Evolutionary conservation across 495 filamentous ascomycete species (phyloP).

Genomic region (Cenococcum geophilum): DNA sequence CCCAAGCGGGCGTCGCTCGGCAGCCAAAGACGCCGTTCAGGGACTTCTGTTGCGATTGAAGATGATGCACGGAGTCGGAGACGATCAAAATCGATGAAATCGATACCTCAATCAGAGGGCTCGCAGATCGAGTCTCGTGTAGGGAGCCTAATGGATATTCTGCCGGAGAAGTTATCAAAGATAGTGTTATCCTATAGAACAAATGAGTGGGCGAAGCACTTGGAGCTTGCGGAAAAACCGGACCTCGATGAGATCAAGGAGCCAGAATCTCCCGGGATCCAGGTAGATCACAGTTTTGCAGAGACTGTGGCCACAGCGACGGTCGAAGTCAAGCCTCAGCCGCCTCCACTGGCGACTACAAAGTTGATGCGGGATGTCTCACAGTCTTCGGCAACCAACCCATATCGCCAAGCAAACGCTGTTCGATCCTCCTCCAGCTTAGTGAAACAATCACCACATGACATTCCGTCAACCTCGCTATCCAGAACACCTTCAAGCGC

Average conservation of each 20-base stretch:
- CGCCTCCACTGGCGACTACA: background rate
- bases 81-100: conserved; percentile 33
- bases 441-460: conserved; percentile 11
- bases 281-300: conserved; percentile 23
- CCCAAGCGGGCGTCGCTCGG: conserved; percentile 6
- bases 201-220: conserved; percentile 94
- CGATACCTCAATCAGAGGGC: conserved; percentile 36
- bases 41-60: conserved; percentile 4
- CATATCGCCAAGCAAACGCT: conserved; percentile 13
- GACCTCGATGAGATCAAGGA: conserved; percentile 51
- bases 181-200: conserved; percentile 79
- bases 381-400: conserved; percentile 9
- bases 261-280: conserved; percentile 33
- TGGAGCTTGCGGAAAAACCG: conserved; percentile 68
- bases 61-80: conserved; percentile 12
- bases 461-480: conserved; percentile 12
- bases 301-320: conserved; percentile 26
- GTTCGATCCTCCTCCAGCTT: conserved; percentile 19
- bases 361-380: conserved; percentile 3
- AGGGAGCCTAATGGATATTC: conserved; percentile 39
- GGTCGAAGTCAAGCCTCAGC: conserved; percentile 8
- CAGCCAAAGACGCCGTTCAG: conserved; percentile 7
- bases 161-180: conserved; percentile 56
- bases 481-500: conserved; percentile 18
- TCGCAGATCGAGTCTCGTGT: conserved; percentile 44